These are phyloP conservation scores for Vitis hybrid DNA, from an alignment of 177 flowering plant species.

Conservation along the genomic window DNA sequence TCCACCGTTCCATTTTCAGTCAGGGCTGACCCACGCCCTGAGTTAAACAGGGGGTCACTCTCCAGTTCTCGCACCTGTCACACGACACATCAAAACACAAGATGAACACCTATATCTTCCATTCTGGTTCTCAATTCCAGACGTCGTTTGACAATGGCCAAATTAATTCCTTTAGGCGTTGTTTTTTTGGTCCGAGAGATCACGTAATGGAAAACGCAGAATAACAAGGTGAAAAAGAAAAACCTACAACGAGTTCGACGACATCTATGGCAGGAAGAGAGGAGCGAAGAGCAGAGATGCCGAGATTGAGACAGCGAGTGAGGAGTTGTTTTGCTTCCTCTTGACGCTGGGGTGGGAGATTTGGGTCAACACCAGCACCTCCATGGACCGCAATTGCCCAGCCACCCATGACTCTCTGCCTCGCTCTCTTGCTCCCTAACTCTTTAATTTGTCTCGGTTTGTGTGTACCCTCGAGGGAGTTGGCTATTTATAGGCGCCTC, in stretches of 20 bases:
- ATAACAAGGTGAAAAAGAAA: background rate
- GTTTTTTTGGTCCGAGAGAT: too few relatives aligned
- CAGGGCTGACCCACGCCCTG: slow-evolving; percentile 93
- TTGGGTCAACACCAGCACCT: slow-evolving; percentile 96
- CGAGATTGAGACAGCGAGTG: slow-evolving; percentile 77
- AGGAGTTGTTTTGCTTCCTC: slow-evolving; percentile 80
- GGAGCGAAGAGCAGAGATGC: slow-evolving; percentile 77
- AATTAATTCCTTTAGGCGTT: too few relatives aligned
- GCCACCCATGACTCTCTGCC: slow-evolving; percentile 57
- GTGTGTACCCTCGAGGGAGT: background rate
- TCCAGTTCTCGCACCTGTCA: slow-evolving; percentile 87
- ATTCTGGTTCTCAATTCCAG: too few relatives aligned
- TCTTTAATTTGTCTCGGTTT: background rate
- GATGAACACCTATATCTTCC: background rate
- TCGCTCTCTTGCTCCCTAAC: slow-evolving; percentile 5
- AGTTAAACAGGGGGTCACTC: slow-evolving; percentile 83
- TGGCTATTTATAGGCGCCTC: background rate
- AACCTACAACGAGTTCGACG: slow-evolving; percentile 87
- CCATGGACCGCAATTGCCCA: slow-evolving; percentile 99
- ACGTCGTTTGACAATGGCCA: too few relatives aligned
- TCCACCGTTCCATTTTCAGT: slow-evolving; percentile 91
- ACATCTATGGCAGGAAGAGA: slow-evolving; percentile 83
- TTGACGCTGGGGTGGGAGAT: slow-evolving; percentile 75
- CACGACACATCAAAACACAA: background rate
- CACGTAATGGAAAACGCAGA: background rate